Evolutionary conservation across 2,329 filamentous ascomycete genomes (phyloP).

Genomic region (Ceratocystis diversiconidia): DNA sequence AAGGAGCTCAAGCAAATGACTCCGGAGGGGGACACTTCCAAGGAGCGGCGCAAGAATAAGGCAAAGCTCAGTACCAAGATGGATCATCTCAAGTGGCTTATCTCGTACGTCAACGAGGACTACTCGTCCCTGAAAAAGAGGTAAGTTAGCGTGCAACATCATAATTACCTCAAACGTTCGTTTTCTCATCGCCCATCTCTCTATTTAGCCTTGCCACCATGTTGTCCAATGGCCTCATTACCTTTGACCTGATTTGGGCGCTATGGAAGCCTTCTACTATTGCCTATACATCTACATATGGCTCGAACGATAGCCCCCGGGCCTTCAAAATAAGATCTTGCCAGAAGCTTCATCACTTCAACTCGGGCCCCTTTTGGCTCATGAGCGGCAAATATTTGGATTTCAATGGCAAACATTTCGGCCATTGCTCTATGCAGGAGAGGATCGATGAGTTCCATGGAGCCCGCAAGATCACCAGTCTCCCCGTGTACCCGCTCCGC

Average conservation of each 20-base stretch:
- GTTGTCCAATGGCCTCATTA: conserved; percentile 69
- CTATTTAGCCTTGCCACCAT: conserved; percentile 55
- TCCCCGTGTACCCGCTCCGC: conserved; percentile 61
- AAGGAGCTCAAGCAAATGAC: conserved; percentile 50
- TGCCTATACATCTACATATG: conserved; percentile 64
- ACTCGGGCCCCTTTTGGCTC: background rate
- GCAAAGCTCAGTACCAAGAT: conserved; percentile 39
- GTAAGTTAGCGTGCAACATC: conserved; percentile 20
- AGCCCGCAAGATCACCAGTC: conserved; percentile 64
- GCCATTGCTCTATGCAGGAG: conserved; percentile 54
- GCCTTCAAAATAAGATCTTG: conserved; percentile 71
- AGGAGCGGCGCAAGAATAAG: conserved; percentile 42
- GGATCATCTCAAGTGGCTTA: conserved; percentile 57
- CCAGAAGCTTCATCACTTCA: conserved; percentile 42
- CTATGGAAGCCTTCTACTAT: conserved; percentile 78
- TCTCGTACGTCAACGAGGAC: conserved; percentile 68
- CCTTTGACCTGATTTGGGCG: conserved; percentile 78
- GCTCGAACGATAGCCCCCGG: conserved; percentile 58
- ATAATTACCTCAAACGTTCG: too few relatives aligned
- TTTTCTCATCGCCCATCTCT: too few relatives aligned
- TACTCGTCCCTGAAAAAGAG: conserved; percentile 61
- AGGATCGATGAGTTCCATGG: conserved; percentile 67
- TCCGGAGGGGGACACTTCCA: conserved; percentile 19
- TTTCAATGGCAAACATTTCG: conserved; percentile 35
- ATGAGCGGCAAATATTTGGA: background rate